A percentile compares a stretch with the other conserved stretches of the same genome.
These are phyloP conservation scores for Candida adriatica DNA, from an alignment of 805 yeast genomes.

Conservation along the genomic window DNA sequence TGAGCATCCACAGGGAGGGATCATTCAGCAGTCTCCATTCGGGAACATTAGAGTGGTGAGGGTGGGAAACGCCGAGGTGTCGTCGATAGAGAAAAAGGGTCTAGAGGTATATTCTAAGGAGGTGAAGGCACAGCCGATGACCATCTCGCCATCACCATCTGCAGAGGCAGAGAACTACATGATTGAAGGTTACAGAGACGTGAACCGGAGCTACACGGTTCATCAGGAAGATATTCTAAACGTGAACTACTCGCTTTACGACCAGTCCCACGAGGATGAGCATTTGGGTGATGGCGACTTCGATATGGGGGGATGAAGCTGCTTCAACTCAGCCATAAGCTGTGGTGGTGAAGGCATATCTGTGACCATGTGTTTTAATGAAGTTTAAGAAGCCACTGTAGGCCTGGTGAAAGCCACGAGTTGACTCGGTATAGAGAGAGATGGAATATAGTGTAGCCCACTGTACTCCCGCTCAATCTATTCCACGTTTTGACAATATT, in stretches of 20 bases:
- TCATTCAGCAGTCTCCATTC: slow-evolving; percentile 21
- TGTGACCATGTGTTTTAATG: no score
- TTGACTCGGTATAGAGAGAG: no score
- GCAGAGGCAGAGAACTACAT: slow-evolving; percentile 21
- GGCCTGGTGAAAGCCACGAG: no score
- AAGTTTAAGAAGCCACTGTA: no score
- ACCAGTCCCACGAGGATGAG: slow-evolving; percentile 19
- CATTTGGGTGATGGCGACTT: slow-evolving; percentile 18
- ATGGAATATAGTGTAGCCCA: no score
- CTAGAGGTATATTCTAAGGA: slow-evolving; percentile 9
- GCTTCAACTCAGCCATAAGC: not conserved
- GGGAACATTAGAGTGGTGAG: slow-evolving; percentile 18
- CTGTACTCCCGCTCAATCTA: not conserved
- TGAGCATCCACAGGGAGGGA: slow-evolving; percentile 20
- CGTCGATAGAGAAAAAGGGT: slow-evolving; percentile 15
- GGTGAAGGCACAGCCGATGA: not conserved
- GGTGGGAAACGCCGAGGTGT: slow-evolving; percentile 15
- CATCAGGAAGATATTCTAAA: slow-evolving; percentile 21
- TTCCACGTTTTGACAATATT: not conserved
- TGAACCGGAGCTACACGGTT: slow-evolving; percentile 17
- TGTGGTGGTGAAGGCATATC: no score
- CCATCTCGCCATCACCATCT: slow-evolving; percentile 17
- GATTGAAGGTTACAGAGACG: slow-evolving; percentile 22
- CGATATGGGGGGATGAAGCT: slow-evolving; percentile 15
- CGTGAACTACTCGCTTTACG: slow-evolving; percentile 22